A percentile compares a stretch with the other conserved stretches of the same genome.
These are phyloP conservation scores for Geranium incanum DNA, from an alignment of 441 rosid genomes.

Conservation along the genomic window DNA sequence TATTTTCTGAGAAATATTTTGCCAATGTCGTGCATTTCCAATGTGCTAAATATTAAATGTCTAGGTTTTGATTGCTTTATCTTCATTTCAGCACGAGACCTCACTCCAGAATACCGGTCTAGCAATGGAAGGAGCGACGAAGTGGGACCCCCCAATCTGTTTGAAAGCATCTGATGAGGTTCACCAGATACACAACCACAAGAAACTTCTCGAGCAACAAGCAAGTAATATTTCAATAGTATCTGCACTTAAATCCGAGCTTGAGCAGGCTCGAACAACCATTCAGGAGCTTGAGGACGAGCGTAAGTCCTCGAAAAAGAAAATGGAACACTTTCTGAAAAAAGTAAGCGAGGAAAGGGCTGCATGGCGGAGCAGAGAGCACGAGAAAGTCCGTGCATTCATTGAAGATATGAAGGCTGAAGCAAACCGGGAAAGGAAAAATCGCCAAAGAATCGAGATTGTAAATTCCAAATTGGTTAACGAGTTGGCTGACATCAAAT, in stretches of 20 bases:
- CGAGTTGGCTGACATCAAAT: constrained; percentile 36
- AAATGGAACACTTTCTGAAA: constrained; percentile 75
- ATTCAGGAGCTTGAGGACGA: constrained; percentile 41
- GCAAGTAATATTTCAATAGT: constrained; percentile 33
- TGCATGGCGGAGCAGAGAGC: constrained; percentile 76
- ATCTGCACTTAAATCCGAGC: constrained; percentile 36
- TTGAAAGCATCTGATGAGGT: constrained; percentile 29
- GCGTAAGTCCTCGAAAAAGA: constrained; percentile 46
- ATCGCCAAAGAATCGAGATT: constrained; percentile 27
- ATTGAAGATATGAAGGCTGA: constrained; percentile 33
- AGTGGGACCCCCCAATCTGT: constrained; percentile 35
- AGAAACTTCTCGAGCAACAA: constrained; percentile 40
- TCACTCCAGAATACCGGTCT: background rate
- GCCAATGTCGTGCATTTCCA: no score
- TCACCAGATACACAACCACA: constrained; percentile 12
- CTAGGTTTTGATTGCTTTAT: background rate
- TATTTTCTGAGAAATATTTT: no score
- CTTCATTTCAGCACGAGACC: background rate
- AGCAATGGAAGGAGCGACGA: constrained; percentile 40
- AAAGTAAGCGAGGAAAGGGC: constrained; percentile 87
- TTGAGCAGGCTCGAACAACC: constrained; percentile 36
- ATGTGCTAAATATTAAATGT: background rate
- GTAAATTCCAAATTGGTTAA: constrained; percentile 44
- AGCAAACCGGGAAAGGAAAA: constrained; percentile 40
- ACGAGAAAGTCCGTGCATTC: constrained; percentile 44